Evolutionary conservation across 306 rosid species (phyloP).

Genomic region (Spatholobus suberectus): DNA sequence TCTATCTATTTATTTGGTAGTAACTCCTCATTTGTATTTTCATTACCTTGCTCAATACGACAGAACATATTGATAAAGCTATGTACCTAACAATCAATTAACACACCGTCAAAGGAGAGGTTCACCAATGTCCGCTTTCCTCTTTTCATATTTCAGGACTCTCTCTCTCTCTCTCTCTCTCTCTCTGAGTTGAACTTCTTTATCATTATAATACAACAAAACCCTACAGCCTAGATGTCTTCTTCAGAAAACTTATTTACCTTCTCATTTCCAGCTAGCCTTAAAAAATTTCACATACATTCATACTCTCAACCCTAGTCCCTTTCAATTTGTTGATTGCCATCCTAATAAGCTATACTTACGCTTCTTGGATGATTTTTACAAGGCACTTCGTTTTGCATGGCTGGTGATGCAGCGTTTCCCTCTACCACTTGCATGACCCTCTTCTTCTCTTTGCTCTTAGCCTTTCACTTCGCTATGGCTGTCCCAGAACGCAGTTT

Average conservation of each 20-base stretch:
- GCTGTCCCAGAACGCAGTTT: slow-evolving; percentile 42
- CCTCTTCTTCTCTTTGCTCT: slow-evolving; percentile 57
- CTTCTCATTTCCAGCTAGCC: slow-evolving; percentile 34
- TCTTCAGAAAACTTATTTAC: slow-evolving; percentile 28
- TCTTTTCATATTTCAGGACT: slow-evolving; percentile 42
- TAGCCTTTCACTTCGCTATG: slow-evolving; percentile 44
- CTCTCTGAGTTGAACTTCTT: slow-evolving; percentile 39
- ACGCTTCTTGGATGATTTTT: slow-evolving; percentile 46
- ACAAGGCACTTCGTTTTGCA: slow-evolving; percentile 49
- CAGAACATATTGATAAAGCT: slow-evolving; percentile 41
- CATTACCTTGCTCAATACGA: background rate
- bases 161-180: slow-evolving; percentile 33
- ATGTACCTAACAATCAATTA: slow-evolving; percentile 39
- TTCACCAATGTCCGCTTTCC: slow-evolving; percentile 48
- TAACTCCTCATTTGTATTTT: background rate
- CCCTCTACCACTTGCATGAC: slow-evolving; percentile 40
- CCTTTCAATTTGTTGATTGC: slow-evolving; percentile 4
- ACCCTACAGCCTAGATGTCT: slow-evolving; percentile 41
- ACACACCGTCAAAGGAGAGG: slow-evolving; percentile 46
- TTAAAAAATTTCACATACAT: background rate
- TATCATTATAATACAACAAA: slow-evolving; percentile 37
- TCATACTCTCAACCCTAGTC: slow-evolving; percentile 22
- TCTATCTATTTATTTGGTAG: background rate
- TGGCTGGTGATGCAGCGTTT: slow-evolving; percentile 63
- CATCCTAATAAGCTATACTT: background rate